Base-by-base conservation (phyloP, 2,329 filamentous ascomycete species). In the Zasmidium angulare region DNA sequence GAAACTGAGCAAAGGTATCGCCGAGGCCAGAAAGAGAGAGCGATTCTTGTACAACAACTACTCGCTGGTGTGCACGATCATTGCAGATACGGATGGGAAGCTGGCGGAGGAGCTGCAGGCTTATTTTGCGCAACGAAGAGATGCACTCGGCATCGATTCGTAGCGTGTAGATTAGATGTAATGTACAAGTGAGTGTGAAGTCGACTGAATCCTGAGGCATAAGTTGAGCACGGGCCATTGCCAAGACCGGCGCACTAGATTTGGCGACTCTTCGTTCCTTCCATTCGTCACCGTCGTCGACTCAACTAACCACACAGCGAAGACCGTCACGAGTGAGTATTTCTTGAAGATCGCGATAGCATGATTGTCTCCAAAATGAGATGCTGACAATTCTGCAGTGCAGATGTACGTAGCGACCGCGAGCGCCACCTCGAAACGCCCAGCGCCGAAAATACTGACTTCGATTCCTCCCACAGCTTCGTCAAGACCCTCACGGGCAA, bases 401-500 rank as follows among this genome's bases (percentile, higher is more conserved):
- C 70, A 72, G 68, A 72, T 72, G 68, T 71, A 69, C 52, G 69
- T 63, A 54, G 61, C 43, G 54, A 53, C 55, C 50, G 31, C 58
- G 60, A 51, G 29, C 59, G 56, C 49, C 49, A 51, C 55, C 46
- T 43, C 63, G 61, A 56, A 61, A 19, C 36, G 36, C 36, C 9
- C 22, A 58, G 50, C 56, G 47, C 51, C 56, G 21, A 46, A 55
- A 57, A 57, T 53, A 67, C 62, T 65, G 60, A 68, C 57, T 61
- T 69, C 69, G 67, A 56, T 57, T 50, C 50, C 56, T 29, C 69
- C 67, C 73, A 74, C 82, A 96, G 91, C 89, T 98, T 98, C 89
- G 93, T 98, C 84, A 98, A 97, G 89, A 97, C 93, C 87, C 91
- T 97, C 78, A 97, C 93, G 86, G 93, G 95, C 84, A 98, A 98